These are phyloP conservation scores for Tilletia walkeri DNA, from an alignment of 1,284 basidiomycete species.

Conservation along the genomic window DNA sequence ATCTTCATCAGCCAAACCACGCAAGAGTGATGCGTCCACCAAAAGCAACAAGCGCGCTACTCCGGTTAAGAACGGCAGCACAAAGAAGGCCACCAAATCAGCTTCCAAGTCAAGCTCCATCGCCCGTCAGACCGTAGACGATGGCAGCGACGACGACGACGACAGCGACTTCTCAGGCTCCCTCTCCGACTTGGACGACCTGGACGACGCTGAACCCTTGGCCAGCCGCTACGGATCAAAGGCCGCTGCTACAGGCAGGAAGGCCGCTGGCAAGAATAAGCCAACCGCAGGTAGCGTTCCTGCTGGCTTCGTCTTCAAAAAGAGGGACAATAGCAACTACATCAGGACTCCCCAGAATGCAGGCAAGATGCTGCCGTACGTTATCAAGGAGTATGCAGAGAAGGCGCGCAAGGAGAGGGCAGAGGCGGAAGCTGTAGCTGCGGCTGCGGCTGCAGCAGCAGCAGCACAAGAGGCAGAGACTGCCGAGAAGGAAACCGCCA, in stretches of 20 bases:
- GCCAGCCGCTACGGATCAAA: too few relatives aligned
- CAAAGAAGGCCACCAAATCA: too few relatives aligned
- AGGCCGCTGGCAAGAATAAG: background rate
- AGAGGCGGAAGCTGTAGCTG: background rate
- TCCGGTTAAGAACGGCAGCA: too few relatives aligned
- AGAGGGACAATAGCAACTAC: constrained; percentile 12
- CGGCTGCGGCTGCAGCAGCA: background rate
- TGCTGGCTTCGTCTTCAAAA: background rate
- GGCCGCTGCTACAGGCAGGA: background rate
- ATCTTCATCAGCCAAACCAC: background rate
- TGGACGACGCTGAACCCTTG: constrained; percentile 1
- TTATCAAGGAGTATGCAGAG: constrained; percentile 1
- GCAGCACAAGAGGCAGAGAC: background rate
- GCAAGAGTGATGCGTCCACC: too few relatives aligned
- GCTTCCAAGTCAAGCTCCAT: too few relatives aligned
- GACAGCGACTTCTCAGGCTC: constrained; percentile 10
- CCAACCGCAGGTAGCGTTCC: background rate
- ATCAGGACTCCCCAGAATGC: background rate
- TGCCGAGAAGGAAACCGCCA: too few relatives aligned
- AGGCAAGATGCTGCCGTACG: background rate
- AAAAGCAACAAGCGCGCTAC: too few relatives aligned
- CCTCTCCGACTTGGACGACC: constrained; percentile 17
- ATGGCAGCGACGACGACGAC: constrained; percentile 6
- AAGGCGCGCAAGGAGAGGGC: background rate
- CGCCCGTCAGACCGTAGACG: too few relatives aligned